These are phyloP conservation scores for Neofusicoccum kwambonambiense DNA, from an alignment of 2,329 filamentous ascomycete species.

Conservation along the genomic window DNA sequence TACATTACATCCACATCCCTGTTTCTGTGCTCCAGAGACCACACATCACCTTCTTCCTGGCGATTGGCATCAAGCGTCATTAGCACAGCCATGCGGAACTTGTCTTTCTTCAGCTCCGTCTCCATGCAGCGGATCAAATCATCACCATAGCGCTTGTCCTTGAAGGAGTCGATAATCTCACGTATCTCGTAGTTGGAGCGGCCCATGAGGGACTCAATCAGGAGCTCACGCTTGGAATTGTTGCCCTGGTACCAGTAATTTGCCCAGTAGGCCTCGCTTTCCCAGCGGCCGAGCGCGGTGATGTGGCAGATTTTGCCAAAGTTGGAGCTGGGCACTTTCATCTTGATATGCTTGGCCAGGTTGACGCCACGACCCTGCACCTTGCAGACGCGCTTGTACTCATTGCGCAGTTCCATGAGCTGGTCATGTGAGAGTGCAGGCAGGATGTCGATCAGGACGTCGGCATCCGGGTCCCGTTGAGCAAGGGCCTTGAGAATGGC, in stretches of 20 bases:
- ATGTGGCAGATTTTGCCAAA: slow-evolving; percentile 92
- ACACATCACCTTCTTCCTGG: slow-evolving; percentile 73
- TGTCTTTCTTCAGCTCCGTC: slow-evolving; percentile 89
- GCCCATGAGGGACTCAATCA: slow-evolving; percentile 92
- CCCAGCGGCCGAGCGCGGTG: slow-evolving; percentile 84
- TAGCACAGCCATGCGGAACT: slow-evolving; percentile 87
- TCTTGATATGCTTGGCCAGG: slow-evolving; percentile 80
- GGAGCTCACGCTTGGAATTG: slow-evolving; percentile 77
- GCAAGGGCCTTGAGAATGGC: slow-evolving; percentile 73
- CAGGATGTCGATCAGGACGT: slow-evolving; percentile 78
- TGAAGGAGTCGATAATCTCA: slow-evolving; percentile 83
- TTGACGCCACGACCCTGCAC: slow-evolving; percentile 79
- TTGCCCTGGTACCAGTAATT: slow-evolving; percentile 97
- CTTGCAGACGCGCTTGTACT: slow-evolving; percentile 90
- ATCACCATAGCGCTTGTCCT: slow-evolving; percentile 87
- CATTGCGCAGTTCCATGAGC: slow-evolving; percentile 76
- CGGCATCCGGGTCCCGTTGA: slow-evolving; percentile 60
- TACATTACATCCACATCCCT: slow-evolving; percentile 72
- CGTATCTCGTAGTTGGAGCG: slow-evolving; percentile 83
- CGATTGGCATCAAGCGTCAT: slow-evolving; percentile 77
- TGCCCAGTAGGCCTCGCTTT: slow-evolving; percentile 94
- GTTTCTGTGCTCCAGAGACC: slow-evolving; percentile 55
- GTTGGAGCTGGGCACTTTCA: slow-evolving; percentile 64
- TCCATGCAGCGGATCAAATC: slow-evolving; percentile 82
- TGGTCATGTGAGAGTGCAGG: slow-evolving; percentile 84